Conservation (phyloP, 2,329 filamentous ascomycete species). For the Aphanoascus verrucosus region DNA sequence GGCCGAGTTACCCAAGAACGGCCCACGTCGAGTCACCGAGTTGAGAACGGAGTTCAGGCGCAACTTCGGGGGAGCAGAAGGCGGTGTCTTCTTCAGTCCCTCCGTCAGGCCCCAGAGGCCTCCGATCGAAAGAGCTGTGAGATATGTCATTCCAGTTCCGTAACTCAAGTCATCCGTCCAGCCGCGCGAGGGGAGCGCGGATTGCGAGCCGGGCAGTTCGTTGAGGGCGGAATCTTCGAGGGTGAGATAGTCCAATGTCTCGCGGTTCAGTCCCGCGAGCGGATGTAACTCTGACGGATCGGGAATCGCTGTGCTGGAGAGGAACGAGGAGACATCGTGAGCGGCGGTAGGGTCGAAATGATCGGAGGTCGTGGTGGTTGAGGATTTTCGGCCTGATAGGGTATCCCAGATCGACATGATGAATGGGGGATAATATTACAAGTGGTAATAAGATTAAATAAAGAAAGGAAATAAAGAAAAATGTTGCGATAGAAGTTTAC, state of each 20-base stretch:
- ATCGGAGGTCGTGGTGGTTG: constrained; percentile 43
- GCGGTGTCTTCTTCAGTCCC: constrained; percentile 61
- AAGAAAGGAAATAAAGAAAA: not conserved
- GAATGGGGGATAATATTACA: constrained; percentile 16
- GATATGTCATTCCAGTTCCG: constrained; percentile 87
- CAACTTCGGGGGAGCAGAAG: constrained; percentile 74
- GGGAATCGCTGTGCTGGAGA: constrained; percentile 63
- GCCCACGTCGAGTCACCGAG: constrained; percentile 81
- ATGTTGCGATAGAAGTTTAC: not conserved
- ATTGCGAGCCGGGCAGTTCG: constrained; percentile 73
- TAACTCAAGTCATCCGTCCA: constrained; percentile 99
- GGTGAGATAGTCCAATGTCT: constrained; percentile 86
- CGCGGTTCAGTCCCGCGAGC: constrained; percentile 82
- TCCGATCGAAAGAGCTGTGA: constrained; percentile 73
- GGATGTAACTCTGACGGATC: constrained; percentile 87
- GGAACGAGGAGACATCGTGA: constrained; percentile 77
- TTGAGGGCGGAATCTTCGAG: constrained; percentile 87
- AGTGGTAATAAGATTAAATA: constrained; percentile 17
- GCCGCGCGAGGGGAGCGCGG: constrained; percentile 83
- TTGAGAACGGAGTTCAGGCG: constrained; percentile 91
- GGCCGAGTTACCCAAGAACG: constrained; percentile 91
- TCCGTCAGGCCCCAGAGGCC: constrained; percentile 89
- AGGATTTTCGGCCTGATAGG: constrained; percentile 50
- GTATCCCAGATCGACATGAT: constrained; percentile 51
- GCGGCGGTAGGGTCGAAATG: constrained; percentile 61